Evolutionary conservation across 164 flowering plant species (phyloP), one percentile per base, ranked within the genome.

Genomic region (Pachysandra terminalis): DNA sequence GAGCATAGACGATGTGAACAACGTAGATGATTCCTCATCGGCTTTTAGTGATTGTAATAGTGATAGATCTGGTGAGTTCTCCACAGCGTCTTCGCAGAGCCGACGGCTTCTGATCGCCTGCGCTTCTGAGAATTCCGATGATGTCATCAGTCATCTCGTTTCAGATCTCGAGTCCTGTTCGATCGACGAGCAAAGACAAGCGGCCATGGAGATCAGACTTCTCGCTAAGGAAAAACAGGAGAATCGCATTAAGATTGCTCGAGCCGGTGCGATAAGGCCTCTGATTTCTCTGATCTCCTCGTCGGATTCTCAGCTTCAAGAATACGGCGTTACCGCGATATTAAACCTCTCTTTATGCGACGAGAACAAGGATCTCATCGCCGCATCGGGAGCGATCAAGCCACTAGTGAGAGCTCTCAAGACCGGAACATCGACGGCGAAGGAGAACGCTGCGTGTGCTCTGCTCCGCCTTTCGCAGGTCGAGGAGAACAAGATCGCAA

Each of bases 291-390:
- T 91, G 19, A 64, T 89, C 40, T 79, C 84, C 1, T n/a, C n/a
- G n/a, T n/a, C n/a, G n/a, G n/a, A n/a, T n/a, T n/a, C n/a, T n/a
- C n/a, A n/a, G n/a, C n/a, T n/a, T n/a, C n/a, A n/a, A n/a, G n/a
- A n/a, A n/a, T n/a, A n/a, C n/a, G n/a, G n/a, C n/a, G n/a, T n/a
- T 89, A 91, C 1, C 10, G 95, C 95, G 66, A 81, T 91, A 49
- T 68, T 89, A 32, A 90, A 90, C 66, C 83, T 90, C 40, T 87
- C 94, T 0, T 75, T 90, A 5, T 88, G 94, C 77, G 91, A 89
- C 51, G 91, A 89, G 74, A 89, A 85, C 78, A 91, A 91, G 66
- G 87, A 82, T 27, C 56, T 68, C 26, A 87, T 90, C n/a, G n/a
- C n/a, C n/a, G n/a, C n/a, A n/a, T n/a, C n/a, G n/a, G n/a, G n/a